phyloP scores from a whole-genome alignment of 1,284 basidiomycete genomes.

The Melanopsichium pennsylvanicum region DNA sequence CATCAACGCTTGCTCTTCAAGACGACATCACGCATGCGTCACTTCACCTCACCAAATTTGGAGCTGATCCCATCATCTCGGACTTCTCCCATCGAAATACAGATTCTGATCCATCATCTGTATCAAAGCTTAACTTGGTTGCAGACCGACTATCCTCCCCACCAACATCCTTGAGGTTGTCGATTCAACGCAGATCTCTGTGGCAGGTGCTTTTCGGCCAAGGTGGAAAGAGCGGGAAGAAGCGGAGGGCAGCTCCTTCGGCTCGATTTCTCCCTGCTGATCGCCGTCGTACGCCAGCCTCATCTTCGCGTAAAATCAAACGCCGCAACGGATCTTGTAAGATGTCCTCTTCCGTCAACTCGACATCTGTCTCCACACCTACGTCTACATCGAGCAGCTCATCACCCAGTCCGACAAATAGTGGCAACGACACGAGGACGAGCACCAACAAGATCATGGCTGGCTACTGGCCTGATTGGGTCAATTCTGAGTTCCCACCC shows the following conservation, averaged over 20 bases:
- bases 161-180: neutral
- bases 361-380: neutral
- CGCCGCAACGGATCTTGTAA: slow-evolving; percentile 22
- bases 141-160: slow-evolving; percentile 5
- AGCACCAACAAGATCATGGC: slow-evolving; percentile 40
- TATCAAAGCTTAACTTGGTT: neutral
- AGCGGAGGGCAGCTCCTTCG: slow-evolving; percentile 47
- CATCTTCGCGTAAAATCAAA: neutral
- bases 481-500: slow-evolving; percentile 27
- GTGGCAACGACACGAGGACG: slow-evolving; percentile 2
- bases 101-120: neutral
- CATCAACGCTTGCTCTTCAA: slow-evolving; percentile 8
- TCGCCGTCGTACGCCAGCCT: neutral
- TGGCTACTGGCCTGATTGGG: slow-evolving; percentile 57
- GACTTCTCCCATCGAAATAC: too few species aligned
- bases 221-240: neutral
- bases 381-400: neutral
- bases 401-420: neutral
- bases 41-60: too few species aligned
- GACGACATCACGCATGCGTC: neutral
- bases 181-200: slow-evolving; percentile 19
- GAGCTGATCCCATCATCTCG: too few species aligned
- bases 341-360: slow-evolving; percentile 3
- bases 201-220: slow-evolving; percentile 27
- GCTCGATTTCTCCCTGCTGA: slow-evolving; percentile 4